Percentiles rank a stretch among this genome's conserved stretches.
Conservation (phyloP, 345 rosid species). For the Chamaenerion angustifolium region DNA sequence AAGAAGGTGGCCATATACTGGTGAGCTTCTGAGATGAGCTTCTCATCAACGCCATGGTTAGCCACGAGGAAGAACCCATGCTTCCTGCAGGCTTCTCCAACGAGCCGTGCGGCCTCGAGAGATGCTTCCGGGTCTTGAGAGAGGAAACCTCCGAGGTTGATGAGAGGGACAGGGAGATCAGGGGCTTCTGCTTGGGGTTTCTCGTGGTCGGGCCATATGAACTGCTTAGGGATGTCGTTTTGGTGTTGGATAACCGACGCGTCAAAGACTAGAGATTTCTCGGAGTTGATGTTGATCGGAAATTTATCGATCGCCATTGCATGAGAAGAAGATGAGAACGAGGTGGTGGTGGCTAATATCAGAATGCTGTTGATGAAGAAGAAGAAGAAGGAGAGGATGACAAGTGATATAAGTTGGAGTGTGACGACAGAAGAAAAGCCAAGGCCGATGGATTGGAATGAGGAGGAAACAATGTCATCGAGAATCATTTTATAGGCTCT, state of each 20-base stretch:
- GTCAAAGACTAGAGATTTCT: conserved; percentile 35
- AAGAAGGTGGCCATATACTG: conserved; percentile 57
- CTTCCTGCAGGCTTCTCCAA: conserved; percentile 53
- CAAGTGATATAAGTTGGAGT: conserved; percentile 1
- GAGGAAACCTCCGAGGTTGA: conserved; percentile 50
- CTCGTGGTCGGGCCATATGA: conserved; percentile 86
- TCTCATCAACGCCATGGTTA: conserved; percentile 68
- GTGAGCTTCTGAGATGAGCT: conserved; percentile 55
- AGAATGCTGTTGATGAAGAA: neutral
- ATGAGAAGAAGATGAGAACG: neutral
- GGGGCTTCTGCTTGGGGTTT: conserved; percentile 38
- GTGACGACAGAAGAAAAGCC: conserved; percentile 36
- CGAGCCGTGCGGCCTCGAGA: conserved; percentile 39
- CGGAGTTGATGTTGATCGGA: too few relatives aligned
- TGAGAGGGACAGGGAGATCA: conserved; percentile 61
- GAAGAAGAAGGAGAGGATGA: conserved; percentile 3
- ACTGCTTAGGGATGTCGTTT: conserved; percentile 46
- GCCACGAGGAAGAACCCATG: conserved; percentile 89
- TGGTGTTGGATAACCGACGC: conserved; percentile 45
- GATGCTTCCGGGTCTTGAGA: conserved; percentile 35
- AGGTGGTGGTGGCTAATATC: neutral
- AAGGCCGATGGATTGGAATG: conserved; percentile 33
- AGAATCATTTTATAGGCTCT: conserved; percentile 30
- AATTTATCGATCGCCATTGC: conserved; percentile 6
- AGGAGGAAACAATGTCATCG: conserved; percentile 21